Evolutionary conservation across 331 rosid genomes (phyloP).

Genomic region (Prunus yedoensis): DNA sequence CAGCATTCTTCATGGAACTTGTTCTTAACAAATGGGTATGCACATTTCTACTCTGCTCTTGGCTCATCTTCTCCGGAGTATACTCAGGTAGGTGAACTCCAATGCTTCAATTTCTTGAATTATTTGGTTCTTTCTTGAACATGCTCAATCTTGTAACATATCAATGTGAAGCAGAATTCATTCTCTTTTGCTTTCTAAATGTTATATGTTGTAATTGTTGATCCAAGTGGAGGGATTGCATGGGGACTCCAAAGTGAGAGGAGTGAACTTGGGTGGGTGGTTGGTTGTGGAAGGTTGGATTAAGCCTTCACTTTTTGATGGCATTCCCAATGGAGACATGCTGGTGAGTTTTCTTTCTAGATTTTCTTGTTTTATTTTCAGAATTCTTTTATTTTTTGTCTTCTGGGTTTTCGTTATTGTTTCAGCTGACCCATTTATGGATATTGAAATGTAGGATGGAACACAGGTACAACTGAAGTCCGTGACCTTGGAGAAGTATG

Average conservation of each 20-base stretch:
- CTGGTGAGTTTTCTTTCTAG: constrained; percentile 51
- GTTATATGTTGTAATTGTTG: constrained; percentile 22
- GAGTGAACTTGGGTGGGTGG: constrained; percentile 97
- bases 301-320: constrained; percentile 90
- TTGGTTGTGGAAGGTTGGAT: constrained; percentile 96
- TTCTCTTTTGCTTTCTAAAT: neutral
- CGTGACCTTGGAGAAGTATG: constrained; percentile 66
- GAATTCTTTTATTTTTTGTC: neutral
- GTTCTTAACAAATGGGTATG: constrained; percentile 60
- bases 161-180: neutral
- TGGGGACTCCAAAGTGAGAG: constrained; percentile 66
- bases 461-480: constrained; percentile 80
- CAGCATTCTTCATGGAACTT: constrained; percentile 70
- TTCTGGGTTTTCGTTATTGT: constrained; percentile 15
- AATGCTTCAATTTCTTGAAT: constrained; percentile 19
- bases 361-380: constrained; percentile 11
- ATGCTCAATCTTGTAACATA: constrained; percentile 12
- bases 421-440: constrained; percentile 22
- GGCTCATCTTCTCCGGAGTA: constrained; percentile 47
- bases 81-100: constrained; percentile 52
- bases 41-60: constrained; percentile 52
- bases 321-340: constrained; percentile 89
- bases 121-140: constrained; percentile 9
- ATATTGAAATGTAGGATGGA: constrained; percentile 64
- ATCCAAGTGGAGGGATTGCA: constrained; percentile 67